Percentiles rank a stretch among this genome's conserved stretches.
phyloP scores from a whole-genome alignment of 352 stramenopile species.

The Globisporangium apiculatum region DNA sequence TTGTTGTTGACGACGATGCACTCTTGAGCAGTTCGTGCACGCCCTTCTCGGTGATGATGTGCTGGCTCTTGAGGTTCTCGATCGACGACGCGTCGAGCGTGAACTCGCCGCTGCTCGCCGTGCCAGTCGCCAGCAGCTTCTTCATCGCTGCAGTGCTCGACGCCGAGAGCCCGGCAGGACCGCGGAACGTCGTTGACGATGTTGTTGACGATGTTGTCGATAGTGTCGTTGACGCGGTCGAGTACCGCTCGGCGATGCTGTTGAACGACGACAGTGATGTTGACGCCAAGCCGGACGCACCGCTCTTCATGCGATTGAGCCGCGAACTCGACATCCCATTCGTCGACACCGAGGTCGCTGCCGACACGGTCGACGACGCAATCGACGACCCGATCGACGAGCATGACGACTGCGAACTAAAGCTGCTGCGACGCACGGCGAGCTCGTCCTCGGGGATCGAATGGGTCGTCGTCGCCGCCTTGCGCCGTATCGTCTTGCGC shows the following conservation, averaged over 20 bases:
- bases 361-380: conserved; percentile 11
- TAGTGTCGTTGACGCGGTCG: not conserved
- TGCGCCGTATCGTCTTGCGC: conserved; percentile 2
- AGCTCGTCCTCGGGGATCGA: conserved; percentile 36
- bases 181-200: conserved; percentile 17
- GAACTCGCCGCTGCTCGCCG: conserved; percentile 27
- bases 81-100: conserved; percentile 32
- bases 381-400: conserved; percentile 25
- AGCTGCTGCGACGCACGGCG: conserved; percentile 36
- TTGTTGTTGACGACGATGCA: conserved; percentile 19
- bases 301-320: conserved; percentile 6
- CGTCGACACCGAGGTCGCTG: conserved; percentile 9
- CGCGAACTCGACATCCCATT: conserved; percentile 6
- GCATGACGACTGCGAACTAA: conserved; percentile 42
- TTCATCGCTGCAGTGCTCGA: conserved; percentile 25
- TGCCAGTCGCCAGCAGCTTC: conserved; percentile 28
- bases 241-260: conserved; percentile 14
- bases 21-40: conserved; percentile 58
- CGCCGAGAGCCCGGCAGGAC: conserved; percentile 12
- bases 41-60: conserved; percentile 49
- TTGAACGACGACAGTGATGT: conserved; percentile 12
- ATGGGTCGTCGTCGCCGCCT: conserved; percentile 8
- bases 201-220: conserved; percentile 21
- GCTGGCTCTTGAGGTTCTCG: conserved; percentile 59
- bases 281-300: not conserved